Evolutionary conservation across 169 alveolate species (phyloP).

Genomic region (Cryptosporidium meleagridis): DNA sequence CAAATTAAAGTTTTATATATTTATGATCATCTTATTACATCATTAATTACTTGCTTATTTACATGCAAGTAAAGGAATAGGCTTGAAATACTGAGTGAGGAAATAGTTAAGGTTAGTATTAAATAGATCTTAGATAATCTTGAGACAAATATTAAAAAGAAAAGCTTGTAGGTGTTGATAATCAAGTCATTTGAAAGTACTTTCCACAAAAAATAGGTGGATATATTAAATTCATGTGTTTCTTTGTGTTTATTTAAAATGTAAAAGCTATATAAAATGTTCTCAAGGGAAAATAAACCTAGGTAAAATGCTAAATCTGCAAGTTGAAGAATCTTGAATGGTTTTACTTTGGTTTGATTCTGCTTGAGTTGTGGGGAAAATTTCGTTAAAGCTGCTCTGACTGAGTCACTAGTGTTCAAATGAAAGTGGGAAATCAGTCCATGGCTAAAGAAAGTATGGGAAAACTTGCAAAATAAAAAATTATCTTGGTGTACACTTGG

Average conservation of each 20-base stretch:
- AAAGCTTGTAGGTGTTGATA: neutral
- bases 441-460: constrained; percentile 1
- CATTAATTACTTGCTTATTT: constrained; percentile 32
- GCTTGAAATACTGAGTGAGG: neutral
- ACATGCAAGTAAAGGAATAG: constrained; percentile 14
- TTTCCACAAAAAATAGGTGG: constrained; percentile 47
- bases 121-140: neutral
- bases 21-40: constrained; percentile 4
- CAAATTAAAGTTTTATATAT: neutral
- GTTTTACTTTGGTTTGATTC: constrained; percentile 7
- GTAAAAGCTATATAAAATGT: neutral
- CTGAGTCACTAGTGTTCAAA: neutral
- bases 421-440: constrained; percentile 5
- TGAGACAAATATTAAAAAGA: neutral
- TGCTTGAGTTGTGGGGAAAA: neutral
- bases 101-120: neutral
- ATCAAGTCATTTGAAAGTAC: constrained; percentile 24
- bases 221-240: constrained; percentile 59
- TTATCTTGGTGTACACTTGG: neutral
- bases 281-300: constrained; percentile 11
- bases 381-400: neutral
- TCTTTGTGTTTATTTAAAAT: constrained; percentile 44
- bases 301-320: constrained; percentile 28
- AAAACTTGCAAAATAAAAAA: constrained; percentile 9
- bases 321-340: constrained; percentile 32